Evolutionary conservation across 768 basidiomycete genomes (phyloP).

Genomic region (Paxillus involutus): DNA sequence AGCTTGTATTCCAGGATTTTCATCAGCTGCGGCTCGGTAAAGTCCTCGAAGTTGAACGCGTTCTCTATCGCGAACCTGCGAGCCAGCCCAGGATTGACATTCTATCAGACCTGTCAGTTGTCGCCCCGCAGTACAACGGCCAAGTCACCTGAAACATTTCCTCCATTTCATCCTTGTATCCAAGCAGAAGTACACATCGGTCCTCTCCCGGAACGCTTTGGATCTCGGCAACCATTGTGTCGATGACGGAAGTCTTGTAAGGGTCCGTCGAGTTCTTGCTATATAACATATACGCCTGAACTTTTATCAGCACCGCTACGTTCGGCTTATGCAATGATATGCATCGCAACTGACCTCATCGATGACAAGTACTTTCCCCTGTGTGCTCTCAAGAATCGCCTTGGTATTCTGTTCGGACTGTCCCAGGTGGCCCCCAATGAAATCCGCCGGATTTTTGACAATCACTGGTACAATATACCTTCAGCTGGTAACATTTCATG

Average conservation of each 20-base stretch:
- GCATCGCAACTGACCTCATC: too few species aligned
- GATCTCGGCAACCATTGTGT: constrained; percentile 74
- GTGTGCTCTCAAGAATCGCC: too few species aligned
- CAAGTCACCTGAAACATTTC: constrained; percentile 71
- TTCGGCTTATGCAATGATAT: too few species aligned
- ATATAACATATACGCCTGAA: constrained; percentile 73
- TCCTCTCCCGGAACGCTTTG: constrained; percentile 72
- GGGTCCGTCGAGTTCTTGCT: constrained; percentile 41
- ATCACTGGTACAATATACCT: too few species aligned
- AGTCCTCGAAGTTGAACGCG: constrained; percentile 69
- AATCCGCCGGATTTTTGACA: too few species aligned
- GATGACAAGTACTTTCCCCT: too few species aligned
- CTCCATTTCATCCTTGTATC: constrained; percentile 64
- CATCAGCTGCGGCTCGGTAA: constrained; percentile 50
- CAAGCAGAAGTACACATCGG: constrained; percentile 63
- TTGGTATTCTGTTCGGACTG: too few species aligned
- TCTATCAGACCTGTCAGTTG: constrained; percentile 35
- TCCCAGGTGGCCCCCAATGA: too few species aligned
- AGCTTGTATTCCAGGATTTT: constrained; percentile 58
- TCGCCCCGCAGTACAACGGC: neutral
- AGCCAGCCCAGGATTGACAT: constrained; percentile 68
- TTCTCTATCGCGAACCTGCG: constrained; percentile 70
- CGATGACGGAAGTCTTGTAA: constrained; percentile 70
- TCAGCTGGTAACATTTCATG: too few species aligned
- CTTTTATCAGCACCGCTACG: neutral